Conservation (phyloP, 805 yeast genomes). For the Saturnispora dispora region DNA sequence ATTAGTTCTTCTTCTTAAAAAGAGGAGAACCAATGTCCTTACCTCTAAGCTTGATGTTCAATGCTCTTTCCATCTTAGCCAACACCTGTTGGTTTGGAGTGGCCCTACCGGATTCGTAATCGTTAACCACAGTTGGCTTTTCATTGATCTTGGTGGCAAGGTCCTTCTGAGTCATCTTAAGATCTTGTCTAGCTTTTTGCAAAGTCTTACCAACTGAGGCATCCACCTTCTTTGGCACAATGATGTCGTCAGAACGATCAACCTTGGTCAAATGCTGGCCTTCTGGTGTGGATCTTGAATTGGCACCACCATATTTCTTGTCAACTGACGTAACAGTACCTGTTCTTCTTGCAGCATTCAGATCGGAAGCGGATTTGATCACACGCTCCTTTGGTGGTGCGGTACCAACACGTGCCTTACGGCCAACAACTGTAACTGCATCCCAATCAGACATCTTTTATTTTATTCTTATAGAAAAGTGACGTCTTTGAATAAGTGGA, state of each 20-base stretch:
- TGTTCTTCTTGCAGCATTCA: constrained; percentile 90
- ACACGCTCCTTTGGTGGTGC: constrained; percentile 76
- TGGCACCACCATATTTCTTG: constrained; percentile 75
- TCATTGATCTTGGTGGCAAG: constrained; percentile 92
- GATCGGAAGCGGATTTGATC: constrained; percentile 65
- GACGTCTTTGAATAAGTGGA: neutral
- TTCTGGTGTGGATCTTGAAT: constrained; percentile 62
- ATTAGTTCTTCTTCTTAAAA: constrained; percentile 40
- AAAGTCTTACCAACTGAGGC: constrained; percentile 81
- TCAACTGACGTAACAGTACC: constrained; percentile 88
- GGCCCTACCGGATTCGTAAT: constrained; percentile 95
- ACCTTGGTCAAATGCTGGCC: constrained; percentile 92
- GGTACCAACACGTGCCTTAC: constrained; percentile 78
- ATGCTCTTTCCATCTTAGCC: constrained; percentile 84
- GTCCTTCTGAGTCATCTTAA: constrained; percentile 88
- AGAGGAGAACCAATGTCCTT: constrained; percentile 90
- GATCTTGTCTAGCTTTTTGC: constrained; percentile 75
- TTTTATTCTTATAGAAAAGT: neutral
- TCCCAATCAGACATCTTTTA: constrained; percentile 71
- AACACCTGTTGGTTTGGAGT: constrained; percentile 92
- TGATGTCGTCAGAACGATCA: constrained; percentile 90
- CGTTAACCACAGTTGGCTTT: constrained; percentile 91
- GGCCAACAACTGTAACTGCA: constrained; percentile 78
- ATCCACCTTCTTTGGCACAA: constrained; percentile 84
- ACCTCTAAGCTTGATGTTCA: constrained; percentile 94